Percentiles rank a stretch among this genome's conserved stretches.
Conservation (phyloP, 805 yeast genomes). For the Starmera amethionina region DNA sequence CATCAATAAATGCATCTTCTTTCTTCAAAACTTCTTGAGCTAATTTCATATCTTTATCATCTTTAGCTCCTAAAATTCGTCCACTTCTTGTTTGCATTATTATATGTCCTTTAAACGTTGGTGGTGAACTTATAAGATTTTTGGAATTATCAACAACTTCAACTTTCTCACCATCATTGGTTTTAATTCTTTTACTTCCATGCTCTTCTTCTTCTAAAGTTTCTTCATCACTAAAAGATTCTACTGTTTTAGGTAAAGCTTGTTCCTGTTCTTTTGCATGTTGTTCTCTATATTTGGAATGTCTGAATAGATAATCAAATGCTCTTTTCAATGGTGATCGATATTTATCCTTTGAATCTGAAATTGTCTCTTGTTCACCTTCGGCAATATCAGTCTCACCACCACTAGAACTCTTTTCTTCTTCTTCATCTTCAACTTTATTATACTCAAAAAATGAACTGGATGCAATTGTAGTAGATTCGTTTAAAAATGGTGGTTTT, state of each 20-base stretch:
- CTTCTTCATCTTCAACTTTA: neutral
- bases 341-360: neutral
- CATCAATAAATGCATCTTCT: conserved; percentile 1
- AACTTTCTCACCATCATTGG: neutral
- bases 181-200: neutral
- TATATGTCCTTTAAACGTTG: conserved; percentile 1
- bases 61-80: conserved; percentile 8
- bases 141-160: neutral
- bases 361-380: neutral
- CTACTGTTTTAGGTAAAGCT: neutral
- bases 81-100: conserved; percentile 13
- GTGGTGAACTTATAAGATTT: neutral
- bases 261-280: neutral
- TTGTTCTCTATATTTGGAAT: neutral
- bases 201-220: neutral
- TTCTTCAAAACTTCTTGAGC: conserved; percentile 13
- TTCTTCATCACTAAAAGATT: neutral
- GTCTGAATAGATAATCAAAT: neutral
- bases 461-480: neutral
- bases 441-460: neutral
- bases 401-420: neutral
- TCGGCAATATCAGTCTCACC: neutral
- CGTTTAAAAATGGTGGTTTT: neutral
- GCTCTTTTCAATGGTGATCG: conserved; percentile 2
- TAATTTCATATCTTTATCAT: conserved; percentile 4